Evolutionary conservation across 495 filamentous ascomycete species (phyloP).

Genomic region (Penicillium roqueforti): DNA sequence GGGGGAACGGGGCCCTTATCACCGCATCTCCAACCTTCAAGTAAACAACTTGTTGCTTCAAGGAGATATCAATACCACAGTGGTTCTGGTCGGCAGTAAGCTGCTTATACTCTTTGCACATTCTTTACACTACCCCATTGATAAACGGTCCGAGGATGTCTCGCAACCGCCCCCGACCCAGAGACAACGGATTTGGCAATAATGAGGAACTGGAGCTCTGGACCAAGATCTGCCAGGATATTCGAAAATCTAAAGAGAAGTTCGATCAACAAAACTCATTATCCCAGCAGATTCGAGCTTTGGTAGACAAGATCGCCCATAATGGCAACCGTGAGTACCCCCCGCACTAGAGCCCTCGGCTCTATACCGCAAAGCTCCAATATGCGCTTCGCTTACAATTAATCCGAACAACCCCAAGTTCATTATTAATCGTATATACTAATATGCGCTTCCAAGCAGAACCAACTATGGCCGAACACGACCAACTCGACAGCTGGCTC

Average conservation of each 20-base stretch:
- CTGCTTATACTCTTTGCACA: background rate
- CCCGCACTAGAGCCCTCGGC: slow-evolving; percentile 8
- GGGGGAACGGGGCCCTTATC: slow-evolving; percentile 1
- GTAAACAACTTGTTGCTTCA: background rate
- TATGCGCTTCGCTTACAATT: background rate
- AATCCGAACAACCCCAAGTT: background rate
- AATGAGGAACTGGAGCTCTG: slow-evolving; percentile 64
- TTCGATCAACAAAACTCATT: slow-evolving; percentile 51
- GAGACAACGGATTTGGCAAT: slow-evolving; percentile 47
- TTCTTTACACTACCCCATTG: background rate
- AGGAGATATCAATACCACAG: background rate
- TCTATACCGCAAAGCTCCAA: slow-evolving; percentile 1
- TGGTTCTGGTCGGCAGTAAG: background rate
- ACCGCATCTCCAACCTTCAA: slow-evolving; percentile 4
- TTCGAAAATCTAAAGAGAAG: slow-evolving; percentile 57
- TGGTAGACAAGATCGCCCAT: slow-evolving; percentile 48
- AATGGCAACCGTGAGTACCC: slow-evolving; percentile 41
- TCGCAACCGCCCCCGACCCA: slow-evolving; percentile 43
- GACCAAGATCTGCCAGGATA: slow-evolving; percentile 57
- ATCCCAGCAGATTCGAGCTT: slow-evolving; percentile 49
- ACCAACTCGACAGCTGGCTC: slow-evolving; percentile 53
- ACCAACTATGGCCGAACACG: slow-evolving; percentile 38
- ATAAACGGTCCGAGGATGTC: slow-evolving; percentile 29
- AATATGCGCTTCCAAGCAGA: slow-evolving; percentile 23
- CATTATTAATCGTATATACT: slow-evolving; percentile 5